Conservation (phyloP, 2,329 filamentous ascomycete species). For the Fusarium sarcochroum region DNA sequence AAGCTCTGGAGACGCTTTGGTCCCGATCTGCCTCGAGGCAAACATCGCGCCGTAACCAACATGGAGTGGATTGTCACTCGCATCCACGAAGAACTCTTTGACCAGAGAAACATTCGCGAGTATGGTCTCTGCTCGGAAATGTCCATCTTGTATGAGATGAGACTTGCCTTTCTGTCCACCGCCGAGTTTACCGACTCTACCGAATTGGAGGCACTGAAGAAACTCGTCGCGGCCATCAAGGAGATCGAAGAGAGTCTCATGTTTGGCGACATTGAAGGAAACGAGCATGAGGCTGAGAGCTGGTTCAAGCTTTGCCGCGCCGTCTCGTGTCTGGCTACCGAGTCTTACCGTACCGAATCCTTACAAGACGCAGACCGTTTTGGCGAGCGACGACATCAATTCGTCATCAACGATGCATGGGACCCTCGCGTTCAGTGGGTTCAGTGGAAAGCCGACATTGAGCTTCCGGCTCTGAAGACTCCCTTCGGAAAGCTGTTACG, state of each 20-base stretch:
- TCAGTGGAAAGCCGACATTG: neutral
- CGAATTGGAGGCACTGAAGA: neutral
- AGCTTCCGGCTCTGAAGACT: neutral
- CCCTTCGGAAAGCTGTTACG: neutral
- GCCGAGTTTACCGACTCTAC: neutral
- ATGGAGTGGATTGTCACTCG: slow-evolving; percentile 19
- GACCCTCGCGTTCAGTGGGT: slow-evolving; percentile 29
- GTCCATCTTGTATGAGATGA: neutral
- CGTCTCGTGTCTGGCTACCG: slow-evolving; percentile 1
- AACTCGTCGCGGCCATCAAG: neutral
- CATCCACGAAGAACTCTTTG: slow-evolving; percentile 4
- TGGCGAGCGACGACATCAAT: slow-evolving; percentile 14
- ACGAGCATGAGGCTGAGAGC: neutral
- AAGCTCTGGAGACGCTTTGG: slow-evolving; percentile 7
- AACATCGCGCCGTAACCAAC: slow-evolving; percentile 4
- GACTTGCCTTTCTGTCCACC: neutral
- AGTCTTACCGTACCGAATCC: neutral
- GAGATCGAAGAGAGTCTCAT: neutral
- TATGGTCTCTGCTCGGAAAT: neutral
- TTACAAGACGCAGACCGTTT: neutral
- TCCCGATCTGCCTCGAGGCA: slow-evolving; percentile 3
- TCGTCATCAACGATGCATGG: slow-evolving; percentile 3
- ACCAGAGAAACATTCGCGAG: neutral
- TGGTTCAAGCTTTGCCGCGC: slow-evolving; percentile 16
- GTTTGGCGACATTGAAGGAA: rapidly evolving